Conservation (phyloP, 345 rosid species). For the Heritiera fomes region DNA sequence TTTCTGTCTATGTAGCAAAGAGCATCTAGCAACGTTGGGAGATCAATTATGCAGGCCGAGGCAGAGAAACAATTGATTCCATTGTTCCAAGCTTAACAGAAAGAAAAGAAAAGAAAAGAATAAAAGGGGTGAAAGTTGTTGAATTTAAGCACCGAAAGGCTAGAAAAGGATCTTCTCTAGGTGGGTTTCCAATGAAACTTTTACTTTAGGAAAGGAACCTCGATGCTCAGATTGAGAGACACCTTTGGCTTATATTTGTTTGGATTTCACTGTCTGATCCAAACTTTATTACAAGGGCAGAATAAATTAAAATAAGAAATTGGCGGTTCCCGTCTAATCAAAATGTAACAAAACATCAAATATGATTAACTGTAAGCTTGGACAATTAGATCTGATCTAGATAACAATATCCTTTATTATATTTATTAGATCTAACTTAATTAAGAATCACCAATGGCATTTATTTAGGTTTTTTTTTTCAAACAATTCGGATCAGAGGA, state of each 20-base stretch:
- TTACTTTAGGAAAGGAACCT: conserved; percentile 24
- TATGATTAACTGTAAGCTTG: background rate
- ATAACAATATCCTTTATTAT: background rate
- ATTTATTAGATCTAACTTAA: background rate
- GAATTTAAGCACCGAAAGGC: conserved; percentile 73
- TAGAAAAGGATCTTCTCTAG: conserved; percentile 30
- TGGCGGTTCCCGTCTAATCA: background rate
- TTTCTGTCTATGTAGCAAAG: conserved; percentile 18
- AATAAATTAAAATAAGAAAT: background rate
- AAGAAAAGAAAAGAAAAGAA: conserved; percentile 28
- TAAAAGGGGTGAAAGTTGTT: conserved; percentile 35
- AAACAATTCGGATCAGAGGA: background rate
- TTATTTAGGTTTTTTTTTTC: background rate
- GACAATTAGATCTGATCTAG: background rate
- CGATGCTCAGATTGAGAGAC: background rate
- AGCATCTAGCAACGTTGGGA: conserved; percentile 16
- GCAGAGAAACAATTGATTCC: conserved; percentile 26
- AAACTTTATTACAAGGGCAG: background rate
- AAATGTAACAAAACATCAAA: background rate
- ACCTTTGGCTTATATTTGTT: conserved; percentile 2
- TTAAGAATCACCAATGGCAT: background rate
- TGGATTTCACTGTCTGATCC: conserved; percentile 7
- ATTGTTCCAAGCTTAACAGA: conserved; percentile 20
- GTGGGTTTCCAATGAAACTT: conserved; percentile 47
- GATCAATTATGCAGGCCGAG: conserved; percentile 33